Evolutionary conservation across 1,139 yeast species (phyloP), one percentile per base, ranked within the genome.

Genomic region (Geotrichum cucujoidarum): DNA sequence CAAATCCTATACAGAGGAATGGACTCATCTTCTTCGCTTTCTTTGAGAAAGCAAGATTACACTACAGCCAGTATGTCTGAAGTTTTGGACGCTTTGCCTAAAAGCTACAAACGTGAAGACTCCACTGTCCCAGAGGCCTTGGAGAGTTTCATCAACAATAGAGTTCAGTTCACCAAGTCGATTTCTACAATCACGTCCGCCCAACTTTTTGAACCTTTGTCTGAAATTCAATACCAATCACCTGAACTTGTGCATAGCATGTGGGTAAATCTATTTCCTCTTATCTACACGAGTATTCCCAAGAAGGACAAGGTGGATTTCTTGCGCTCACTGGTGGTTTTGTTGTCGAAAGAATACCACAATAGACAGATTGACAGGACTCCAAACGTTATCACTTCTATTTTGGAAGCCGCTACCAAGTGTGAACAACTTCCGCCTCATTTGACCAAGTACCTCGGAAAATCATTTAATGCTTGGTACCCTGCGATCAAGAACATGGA

Each of bases 341-440:
- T 94, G 43, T 68, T 94, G 40, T 84, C 97, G 0, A 89, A 88
- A 60, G 98, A 92, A 55, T 92, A 87, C 61, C 97, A 90, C 60
- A 79, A 83, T 20, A 78, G 96, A 48, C 98, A 94, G 68, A 80
- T 84, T 41, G 95, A 88, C 53, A 75, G 80, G 53, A 77, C 94
- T 50, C 95, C 95, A 1, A 94, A 94, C 62, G 95, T 89, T 2
- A 78, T 94, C 10, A 89, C 85, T 55, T 82, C 95, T 1, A 68
- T 94, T 53, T 69, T 94, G 43, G 95, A 83, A 56, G 97, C 95
- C 38, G 51, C 50, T 16, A 55, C 63, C 4, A 71, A 76, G 51
- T 82, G 94, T 54, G 79, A 81, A 16, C 83, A 77, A 22, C 66
- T 88, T n/a, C 98, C 99, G 4, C 97, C 99, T 3, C 96, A 92